Evolutionary conservation across 2,329 filamentous ascomycete species (phyloP).

Genomic region (Trichoderma lentiforme): DNA sequence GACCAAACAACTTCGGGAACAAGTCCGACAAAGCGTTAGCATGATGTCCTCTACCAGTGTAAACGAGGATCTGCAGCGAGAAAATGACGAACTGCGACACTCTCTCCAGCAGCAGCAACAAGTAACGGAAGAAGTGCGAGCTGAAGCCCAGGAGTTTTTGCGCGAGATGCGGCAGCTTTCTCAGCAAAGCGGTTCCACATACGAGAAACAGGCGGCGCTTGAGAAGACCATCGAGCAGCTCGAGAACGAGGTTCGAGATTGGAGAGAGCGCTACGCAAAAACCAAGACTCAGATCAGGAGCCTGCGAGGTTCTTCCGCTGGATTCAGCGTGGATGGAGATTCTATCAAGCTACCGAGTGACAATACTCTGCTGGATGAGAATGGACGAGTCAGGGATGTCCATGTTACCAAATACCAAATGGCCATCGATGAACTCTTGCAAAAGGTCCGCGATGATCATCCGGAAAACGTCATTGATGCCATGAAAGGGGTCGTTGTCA

Average conservation of each 20-base stretch:
- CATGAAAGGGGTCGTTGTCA: slow-evolving; percentile 82
- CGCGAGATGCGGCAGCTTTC: slow-evolving; percentile 87
- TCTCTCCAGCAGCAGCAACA: slow-evolving; percentile 71
- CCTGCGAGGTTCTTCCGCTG: slow-evolving; percentile 76
- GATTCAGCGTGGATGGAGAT: slow-evolving; percentile 66
- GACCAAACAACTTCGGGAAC: slow-evolving; percentile 59
- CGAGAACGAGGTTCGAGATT: slow-evolving; percentile 80
- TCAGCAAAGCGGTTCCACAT: slow-evolving; percentile 70
- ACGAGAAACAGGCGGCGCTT: slow-evolving; percentile 78
- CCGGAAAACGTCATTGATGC: slow-evolving; percentile 73
- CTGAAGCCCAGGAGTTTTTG: slow-evolving; percentile 78
- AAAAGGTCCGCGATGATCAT: slow-evolving; percentile 69
- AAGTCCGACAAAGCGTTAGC: slow-evolving; percentile 41
- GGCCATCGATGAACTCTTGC: slow-evolving; percentile 84
- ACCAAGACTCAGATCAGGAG: slow-evolving; percentile 83
- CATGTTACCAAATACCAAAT: slow-evolving; percentile 95
- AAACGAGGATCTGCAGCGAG: slow-evolving; percentile 57
- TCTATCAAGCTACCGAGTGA: slow-evolving; percentile 65
- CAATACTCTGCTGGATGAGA: slow-evolving; percentile 63
- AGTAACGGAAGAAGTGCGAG: slow-evolving; percentile 81
- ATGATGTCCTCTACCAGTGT: slow-evolving; percentile 29
- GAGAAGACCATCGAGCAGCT: slow-evolving; percentile 71
- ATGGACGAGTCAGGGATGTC: slow-evolving; percentile 82
- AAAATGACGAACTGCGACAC: slow-evolving; percentile 66
- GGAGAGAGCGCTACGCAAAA: slow-evolving; percentile 85